Evolutionary conservation across 2,329 filamentous ascomycete genomes (phyloP), one percentile per base, ranked within the genome.

Genomic region (Hypoxylon sp.): DNA sequence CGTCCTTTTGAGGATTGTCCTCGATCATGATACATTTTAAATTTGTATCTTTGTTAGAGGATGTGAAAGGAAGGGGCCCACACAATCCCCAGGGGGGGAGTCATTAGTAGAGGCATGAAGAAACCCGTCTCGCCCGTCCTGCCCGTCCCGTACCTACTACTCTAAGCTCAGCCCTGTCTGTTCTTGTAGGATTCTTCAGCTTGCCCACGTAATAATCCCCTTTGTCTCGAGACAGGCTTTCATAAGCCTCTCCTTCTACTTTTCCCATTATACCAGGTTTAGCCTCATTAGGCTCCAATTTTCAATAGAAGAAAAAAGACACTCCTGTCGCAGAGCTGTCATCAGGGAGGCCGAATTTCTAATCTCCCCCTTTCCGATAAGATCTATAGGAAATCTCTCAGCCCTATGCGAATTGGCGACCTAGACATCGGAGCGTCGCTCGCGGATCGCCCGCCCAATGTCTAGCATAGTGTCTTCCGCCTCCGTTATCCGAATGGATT

Each of bases 401-500:
- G 45, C 44, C 44, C 32, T 34, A 57, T 54, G 50, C 21, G 51
- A 37, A 32, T 49, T 27, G 43, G 29, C n/a, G n/a, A n/a, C n/a
- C 15, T 45, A 50, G 34, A 45, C 8, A 7, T 25, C 32, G 21
- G 23, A 52, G 40, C 41, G 35, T 43, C 12, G 16, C 35, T 37
- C 27, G 48, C 49, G 48, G 56, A 50, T 38, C 16, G 21, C 41
- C 50, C 47, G 50, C 47, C 46, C 7, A 26, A 55, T 60, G 50
- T 49, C 48, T 27, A 48, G 32, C 36, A 13, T 44, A 29, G 51
- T 35, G 21, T 51, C 51, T 35, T 31, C 31, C 23, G 27, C 43
- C 34, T 7, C 11, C n/a, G 20, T 29, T 7, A 46, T 42, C 21
- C 48, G 29, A 7, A 62, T 62, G 59, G 55, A 54, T 23, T 46